Conservation (phyloP, 371 early-diverging fungal species). For the Mortierella sp. region DNA sequence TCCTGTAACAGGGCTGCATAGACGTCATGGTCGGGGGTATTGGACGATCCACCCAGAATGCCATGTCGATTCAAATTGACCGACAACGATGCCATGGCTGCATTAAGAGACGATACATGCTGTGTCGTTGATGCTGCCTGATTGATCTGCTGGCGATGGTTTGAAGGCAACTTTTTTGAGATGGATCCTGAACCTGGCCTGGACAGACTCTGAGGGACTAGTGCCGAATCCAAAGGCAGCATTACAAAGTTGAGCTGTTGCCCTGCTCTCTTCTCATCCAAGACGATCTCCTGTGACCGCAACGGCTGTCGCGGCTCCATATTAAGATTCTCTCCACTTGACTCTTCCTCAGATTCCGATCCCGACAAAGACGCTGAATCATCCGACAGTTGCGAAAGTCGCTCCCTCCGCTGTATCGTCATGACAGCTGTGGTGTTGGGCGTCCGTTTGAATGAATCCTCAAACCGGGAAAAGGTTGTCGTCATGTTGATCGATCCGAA, state of each 20-base stretch:
- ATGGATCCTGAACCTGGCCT: neutral
- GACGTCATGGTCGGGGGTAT: slow-evolving; percentile 24
- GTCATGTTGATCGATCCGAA: slow-evolving; percentile 55
- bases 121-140: neutral
- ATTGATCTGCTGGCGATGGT: neutral
- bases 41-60: slow-evolving; percentile 25
- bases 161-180: neutral
- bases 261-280: slow-evolving; percentile 28
- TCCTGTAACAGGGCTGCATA: slow-evolving; percentile 30
- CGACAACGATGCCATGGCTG: slow-evolving; percentile 23
- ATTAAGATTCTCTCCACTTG: neutral
- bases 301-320: slow-evolving; percentile 21
- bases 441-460: slow-evolving; percentile 28
- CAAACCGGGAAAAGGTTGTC: slow-evolving; percentile 33
- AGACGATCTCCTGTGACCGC: neutral
- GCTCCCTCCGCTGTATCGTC: slow-evolving; percentile 3
- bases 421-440: neutral
- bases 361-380: slow-evolving; percentile 7
- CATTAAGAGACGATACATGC: neutral
- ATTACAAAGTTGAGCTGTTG: slow-evolving; percentile 36
- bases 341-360: slow-evolving; percentile 14
- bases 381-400: slow-evolving; percentile 12
- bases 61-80: slow-evolving; percentile 18
- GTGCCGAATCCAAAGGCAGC: slow-evolving; percentile 36
- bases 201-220: neutral